Conservation (phyloP, 2,329 filamentous ascomycete species). For the Basipetospora chlamydospora region DNA sequence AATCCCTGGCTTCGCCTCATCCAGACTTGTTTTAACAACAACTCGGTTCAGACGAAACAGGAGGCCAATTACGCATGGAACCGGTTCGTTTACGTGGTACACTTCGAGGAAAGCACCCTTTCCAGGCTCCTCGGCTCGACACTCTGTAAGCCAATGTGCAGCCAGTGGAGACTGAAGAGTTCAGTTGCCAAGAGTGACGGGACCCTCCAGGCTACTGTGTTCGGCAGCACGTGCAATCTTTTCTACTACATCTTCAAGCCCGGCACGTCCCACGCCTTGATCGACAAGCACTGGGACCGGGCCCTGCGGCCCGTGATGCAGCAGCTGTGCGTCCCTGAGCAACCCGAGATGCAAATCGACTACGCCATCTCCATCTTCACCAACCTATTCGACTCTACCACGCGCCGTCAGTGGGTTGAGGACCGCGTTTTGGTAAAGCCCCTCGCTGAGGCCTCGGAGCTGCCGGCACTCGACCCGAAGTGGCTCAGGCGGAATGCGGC, state of each 20-base stretch:
- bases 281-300: slow-evolving; percentile 66
- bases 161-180: slow-evolving; percentile 50
- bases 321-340: slow-evolving; percentile 30
- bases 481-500: slow-evolving; percentile 67
- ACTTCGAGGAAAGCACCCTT: slow-evolving; percentile 45
- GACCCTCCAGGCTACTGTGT: slow-evolving; percentile 38
- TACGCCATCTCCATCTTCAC: slow-evolving; percentile 56
- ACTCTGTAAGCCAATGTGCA: slow-evolving; percentile 53
- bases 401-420: slow-evolving; percentile 55
- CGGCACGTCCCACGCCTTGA: slow-evolving; percentile 44
- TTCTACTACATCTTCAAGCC: slow-evolving; percentile 75
- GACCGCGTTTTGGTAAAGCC: slow-evolving; percentile 50
- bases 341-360: slow-evolving; percentile 32
- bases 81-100: slow-evolving; percentile 61
- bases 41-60: slow-evolving; percentile 52
- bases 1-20: slow-evolving; percentile 64
- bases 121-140: slow-evolving; percentile 31
- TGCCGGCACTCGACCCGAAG: slow-evolving; percentile 71
- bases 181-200: slow-evolving; percentile 40
- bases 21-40: slow-evolving; percentile 70
- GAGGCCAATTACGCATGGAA: slow-evolving; percentile 81
- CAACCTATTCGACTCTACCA: slow-evolving; percentile 46
- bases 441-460: slow-evolving; percentile 50
- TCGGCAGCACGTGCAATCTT: slow-evolving; percentile 65
- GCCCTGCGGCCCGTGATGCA: slow-evolving; percentile 53